Percentiles rank a stretch among this genome's conserved stretches.
These are phyloP conservation scores for Triangularia verruculosa DNA, from an alignment of 2,329 filamentous ascomycete genomes.

Conservation along the genomic window DNA sequence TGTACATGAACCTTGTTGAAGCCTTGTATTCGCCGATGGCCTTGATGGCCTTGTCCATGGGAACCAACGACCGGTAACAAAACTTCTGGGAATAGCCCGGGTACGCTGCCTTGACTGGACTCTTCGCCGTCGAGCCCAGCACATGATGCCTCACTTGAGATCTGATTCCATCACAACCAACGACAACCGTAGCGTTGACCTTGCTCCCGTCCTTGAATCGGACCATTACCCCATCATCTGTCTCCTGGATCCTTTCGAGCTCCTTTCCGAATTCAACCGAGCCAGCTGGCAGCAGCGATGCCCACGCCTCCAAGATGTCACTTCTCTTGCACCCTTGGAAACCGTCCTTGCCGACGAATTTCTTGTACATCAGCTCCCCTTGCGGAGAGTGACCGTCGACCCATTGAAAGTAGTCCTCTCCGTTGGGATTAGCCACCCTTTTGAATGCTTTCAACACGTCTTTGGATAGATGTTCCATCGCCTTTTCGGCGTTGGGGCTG, in stretches of 20 bases:
- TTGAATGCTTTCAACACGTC: slow-evolving; percentile 39
- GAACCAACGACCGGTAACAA: slow-evolving; percentile 60
- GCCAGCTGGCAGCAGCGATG: slow-evolving; percentile 30
- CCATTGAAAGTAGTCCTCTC: slow-evolving; percentile 44
- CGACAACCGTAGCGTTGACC: slow-evolving; percentile 35
- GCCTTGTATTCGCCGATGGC: slow-evolving; percentile 49
- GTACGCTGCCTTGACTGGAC: slow-evolving; percentile 17
- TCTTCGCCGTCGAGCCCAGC: slow-evolving; percentile 29
- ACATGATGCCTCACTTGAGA: slow-evolving; percentile 52
- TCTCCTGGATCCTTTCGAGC: slow-evolving; percentile 21
- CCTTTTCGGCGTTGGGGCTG: slow-evolving; percentile 48
- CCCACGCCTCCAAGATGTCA: slow-evolving; percentile 41
- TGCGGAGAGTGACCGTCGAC: slow-evolving; percentile 34
- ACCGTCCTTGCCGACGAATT: slow-evolving; percentile 39
- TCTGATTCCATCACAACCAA: slow-evolving; percentile 65
- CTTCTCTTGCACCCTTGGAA: slow-evolving; percentile 42
- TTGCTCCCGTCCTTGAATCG: slow-evolving; percentile 34
- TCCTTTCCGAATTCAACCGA: slow-evolving; percentile 36
- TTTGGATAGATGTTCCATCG: slow-evolving; percentile 41
- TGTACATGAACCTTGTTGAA: slow-evolving; percentile 52
- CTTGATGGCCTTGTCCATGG: slow-evolving; percentile 50
- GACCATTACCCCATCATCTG: slow-evolving; percentile 18
- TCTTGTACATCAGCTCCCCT: slow-evolving; percentile 32
- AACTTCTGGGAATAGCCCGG: slow-evolving; percentile 56
- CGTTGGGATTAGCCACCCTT: slow-evolving; percentile 37